A percentile compares a stretch with the other conserved stretches of the same genome.
phyloP scores from a whole-genome alignment of 1,139 yeast genomes.

The Eremothecium sinecaudum region DNA sequence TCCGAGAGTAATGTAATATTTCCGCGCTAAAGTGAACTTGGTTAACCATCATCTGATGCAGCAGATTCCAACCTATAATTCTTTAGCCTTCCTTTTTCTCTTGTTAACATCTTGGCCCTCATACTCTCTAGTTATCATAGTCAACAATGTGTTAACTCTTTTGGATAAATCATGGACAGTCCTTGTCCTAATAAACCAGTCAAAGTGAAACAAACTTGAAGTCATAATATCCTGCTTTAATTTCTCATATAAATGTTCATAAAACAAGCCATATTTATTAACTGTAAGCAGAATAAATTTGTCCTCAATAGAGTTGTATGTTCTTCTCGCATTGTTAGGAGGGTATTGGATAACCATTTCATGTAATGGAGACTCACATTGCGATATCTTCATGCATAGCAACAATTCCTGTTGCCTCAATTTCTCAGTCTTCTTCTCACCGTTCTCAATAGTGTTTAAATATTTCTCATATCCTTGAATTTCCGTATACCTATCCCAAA shows the following conservation, averaged over 20 bases:
- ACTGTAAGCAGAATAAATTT: slow-evolving; percentile 67
- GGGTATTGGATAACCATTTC: slow-evolving; percentile 75
- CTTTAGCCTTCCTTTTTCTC: slow-evolving; percentile 16
- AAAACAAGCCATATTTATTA: slow-evolving; percentile 65
- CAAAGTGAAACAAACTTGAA: slow-evolving; percentile 73
- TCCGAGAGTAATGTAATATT: too few relatives aligned
- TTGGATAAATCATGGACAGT: slow-evolving; percentile 78
- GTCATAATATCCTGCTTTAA: slow-evolving; percentile 66
- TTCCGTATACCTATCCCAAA: slow-evolving; percentile 64
- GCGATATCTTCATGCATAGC: slow-evolving; percentile 53
- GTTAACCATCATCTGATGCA: too few relatives aligned
- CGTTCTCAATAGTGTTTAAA: slow-evolving; percentile 74
- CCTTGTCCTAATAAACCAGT: slow-evolving; percentile 82
- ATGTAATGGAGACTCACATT: slow-evolving; percentile 60
- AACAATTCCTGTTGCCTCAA: slow-evolving; percentile 56
- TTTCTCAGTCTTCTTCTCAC: slow-evolving; percentile 70
- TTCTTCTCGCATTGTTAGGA: slow-evolving; percentile 81
- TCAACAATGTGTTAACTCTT: slow-evolving; percentile 67
- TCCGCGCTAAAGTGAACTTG: too few relatives aligned
- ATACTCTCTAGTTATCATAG: slow-evolving; percentile 70
- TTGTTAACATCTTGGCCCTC: slow-evolving; percentile 46
- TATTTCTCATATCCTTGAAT: slow-evolving; percentile 85
- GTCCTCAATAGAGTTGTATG: slow-evolving; percentile 80
- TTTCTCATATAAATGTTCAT: slow-evolving; percentile 61
- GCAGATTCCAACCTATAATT: too few relatives aligned